Evolutionary conservation across 139 green algal species (phyloP), one percentile per base, ranked within the genome.

Genomic region (Parachlorella kessleri): DNA sequence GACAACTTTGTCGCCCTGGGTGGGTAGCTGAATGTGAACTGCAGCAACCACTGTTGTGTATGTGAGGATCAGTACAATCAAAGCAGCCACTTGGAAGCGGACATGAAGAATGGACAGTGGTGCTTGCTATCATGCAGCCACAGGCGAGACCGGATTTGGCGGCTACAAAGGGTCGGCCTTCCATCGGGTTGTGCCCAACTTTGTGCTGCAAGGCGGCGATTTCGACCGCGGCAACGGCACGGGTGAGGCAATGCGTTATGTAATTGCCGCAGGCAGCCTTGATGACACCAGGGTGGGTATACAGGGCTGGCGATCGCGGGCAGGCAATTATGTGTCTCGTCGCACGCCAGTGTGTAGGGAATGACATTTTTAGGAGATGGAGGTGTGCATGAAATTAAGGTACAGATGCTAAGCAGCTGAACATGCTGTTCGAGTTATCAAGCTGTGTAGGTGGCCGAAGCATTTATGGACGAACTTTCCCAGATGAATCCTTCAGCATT

Each of bases 141-240:
- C 81, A 1, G 84, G 84, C 26, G 83, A 91, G 79, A 86, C 89
- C 74, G 83, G 86, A 59, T 89, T 90, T 65, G 88, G 87, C 42
- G 88, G 87, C 42, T 92, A 83, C 85, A 89, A 89, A 81, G 83
- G 80, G 70, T 86, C 33, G 36, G 72, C 67, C n/a, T 93, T 94
- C 83, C 90, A 94, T 68, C 82, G 90, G 10, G 80, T 94, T 3
- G 91, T 95, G 74, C 87, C 88, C 64, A 73, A 90, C 76, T 95
- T 95, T 66, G 88, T 95, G 73, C 87, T 94, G 69, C 91, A 94
- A 74, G 91, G 86, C 41, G 83, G 73, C 14, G 78, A 78, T 37
- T 74, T 73, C 28, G 55, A n/a, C 0, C 18, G 24, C 1, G 72
- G 76, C 66, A 72, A 82, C 32, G 68, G 68, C 9, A 73, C 14